Evolutionary conservation across 2,329 filamentous ascomycete species (phyloP).

Genomic region (Endoconidiophora polonica): DNA sequence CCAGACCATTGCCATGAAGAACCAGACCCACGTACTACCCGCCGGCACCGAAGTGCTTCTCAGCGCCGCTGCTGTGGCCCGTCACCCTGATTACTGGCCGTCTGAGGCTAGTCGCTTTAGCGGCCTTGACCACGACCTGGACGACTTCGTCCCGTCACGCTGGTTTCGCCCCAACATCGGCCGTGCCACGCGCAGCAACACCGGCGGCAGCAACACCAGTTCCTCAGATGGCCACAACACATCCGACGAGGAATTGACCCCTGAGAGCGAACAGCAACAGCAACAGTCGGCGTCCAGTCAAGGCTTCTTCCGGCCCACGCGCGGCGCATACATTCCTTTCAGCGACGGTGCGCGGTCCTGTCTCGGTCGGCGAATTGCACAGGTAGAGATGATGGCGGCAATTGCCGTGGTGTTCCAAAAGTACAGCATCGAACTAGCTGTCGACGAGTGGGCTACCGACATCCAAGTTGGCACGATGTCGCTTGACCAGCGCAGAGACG

Average conservation of each 20-base stretch:
- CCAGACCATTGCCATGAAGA: constrained; percentile 43
- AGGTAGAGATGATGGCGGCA: constrained; percentile 40
- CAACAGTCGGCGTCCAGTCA: constrained; percentile 28
- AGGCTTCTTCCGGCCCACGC: constrained; percentile 40
- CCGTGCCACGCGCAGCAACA: constrained; percentile 14
- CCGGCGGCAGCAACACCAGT: constrained; percentile 12
- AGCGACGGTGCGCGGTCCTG: constrained; percentile 41
- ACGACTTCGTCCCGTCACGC: constrained; percentile 54
- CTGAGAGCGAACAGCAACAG: constrained; percentile 34
- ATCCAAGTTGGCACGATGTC: constrained; percentile 37
- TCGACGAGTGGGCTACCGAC: constrained; percentile 40
- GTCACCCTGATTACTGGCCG: constrained; percentile 61
- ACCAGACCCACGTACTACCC: constrained; percentile 41
- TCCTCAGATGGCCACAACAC: constrained; percentile 17
- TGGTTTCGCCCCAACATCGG: constrained; percentile 37
- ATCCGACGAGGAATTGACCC: constrained; percentile 28
- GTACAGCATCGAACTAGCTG: constrained; percentile 54
- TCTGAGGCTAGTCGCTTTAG: constrained; percentile 26
- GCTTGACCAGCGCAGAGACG: constrained; percentile 25
- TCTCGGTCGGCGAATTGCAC: constrained; percentile 39
- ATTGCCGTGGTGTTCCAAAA: constrained; percentile 38
- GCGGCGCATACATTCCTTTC: constrained; percentile 42
- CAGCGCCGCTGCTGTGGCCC: constrained; percentile 38
- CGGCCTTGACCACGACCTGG: constrained; percentile 35
- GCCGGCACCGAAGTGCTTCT: constrained; percentile 38